phyloP scores from a whole-genome alignment of 2,329 filamentous ascomycete genomes.

The Aureobasidium mangrovei region DNA sequence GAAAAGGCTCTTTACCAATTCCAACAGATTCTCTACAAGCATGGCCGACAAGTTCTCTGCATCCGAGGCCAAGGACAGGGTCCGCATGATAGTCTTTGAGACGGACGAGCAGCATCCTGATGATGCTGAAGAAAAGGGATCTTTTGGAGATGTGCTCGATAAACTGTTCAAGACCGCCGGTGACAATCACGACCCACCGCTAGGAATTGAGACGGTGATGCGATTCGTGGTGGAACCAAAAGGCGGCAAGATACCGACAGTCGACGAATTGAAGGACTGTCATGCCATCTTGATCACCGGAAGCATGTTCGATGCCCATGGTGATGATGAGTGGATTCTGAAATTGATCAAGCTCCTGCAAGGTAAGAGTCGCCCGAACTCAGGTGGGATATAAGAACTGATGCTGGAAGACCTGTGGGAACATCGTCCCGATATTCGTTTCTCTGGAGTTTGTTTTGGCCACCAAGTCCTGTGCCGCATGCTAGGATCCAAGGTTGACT shows the following conservation, averaged over 20 bases:
- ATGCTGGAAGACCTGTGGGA: slow-evolving; percentile 40
- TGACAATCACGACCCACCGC: slow-evolving; percentile 42
- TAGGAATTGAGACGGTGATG: slow-evolving; percentile 48
- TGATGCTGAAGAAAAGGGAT: slow-evolving; percentile 41
- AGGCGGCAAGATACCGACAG: slow-evolving; percentile 37
- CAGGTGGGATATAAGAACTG: background rate
- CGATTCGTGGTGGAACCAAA: slow-evolving; percentile 43
- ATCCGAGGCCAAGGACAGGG: slow-evolving; percentile 4
- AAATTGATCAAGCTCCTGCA: slow-evolving; percentile 38
- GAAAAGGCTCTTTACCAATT: background rate
- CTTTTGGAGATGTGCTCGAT: slow-evolving; percentile 48
- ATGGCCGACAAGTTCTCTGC: slow-evolving; percentile 11
- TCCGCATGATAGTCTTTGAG: slow-evolving; percentile 46
- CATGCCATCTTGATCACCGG: slow-evolving; percentile 40
- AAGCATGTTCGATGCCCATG: slow-evolving; percentile 41
- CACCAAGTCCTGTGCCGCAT: slow-evolving; percentile 40
- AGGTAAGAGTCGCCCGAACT: slow-evolving; percentile 24
- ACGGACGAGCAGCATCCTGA: slow-evolving; percentile 49
- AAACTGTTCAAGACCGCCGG: slow-evolving; percentile 45
- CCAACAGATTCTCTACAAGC: background rate
- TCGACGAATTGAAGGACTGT: slow-evolving; percentile 39
- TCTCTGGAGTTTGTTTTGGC: slow-evolving; percentile 41
- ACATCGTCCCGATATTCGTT: slow-evolving; percentile 42
- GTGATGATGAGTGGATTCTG: slow-evolving; percentile 36
- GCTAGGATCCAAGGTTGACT: slow-evolving; percentile 33